phyloP scores from a whole-genome alignment of 163 green algal species.

The Prototheca stagnorum region DNA sequence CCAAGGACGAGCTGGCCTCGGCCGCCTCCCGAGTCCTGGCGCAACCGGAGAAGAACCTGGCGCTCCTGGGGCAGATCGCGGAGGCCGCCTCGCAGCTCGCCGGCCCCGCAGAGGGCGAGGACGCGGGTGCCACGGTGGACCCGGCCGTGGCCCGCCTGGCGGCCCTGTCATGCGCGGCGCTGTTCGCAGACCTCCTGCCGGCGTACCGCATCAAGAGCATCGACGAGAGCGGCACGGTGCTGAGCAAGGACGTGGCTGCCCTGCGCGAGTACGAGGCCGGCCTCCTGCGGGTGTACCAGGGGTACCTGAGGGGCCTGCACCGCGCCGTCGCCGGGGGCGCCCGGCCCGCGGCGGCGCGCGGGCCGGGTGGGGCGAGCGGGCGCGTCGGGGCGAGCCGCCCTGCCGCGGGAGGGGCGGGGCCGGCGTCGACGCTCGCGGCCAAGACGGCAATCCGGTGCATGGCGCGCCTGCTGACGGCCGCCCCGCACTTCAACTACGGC shows the following conservation, averaged over 20 bases:
- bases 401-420: too few relatives aligned
- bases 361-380: too few relatives aligned
- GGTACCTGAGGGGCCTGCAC: conserved; percentile 49
- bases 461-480: conserved; percentile 36
- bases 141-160: conserved; percentile 51
- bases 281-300: conserved; percentile 72
- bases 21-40: conserved; percentile 40
- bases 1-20: conserved; percentile 38
- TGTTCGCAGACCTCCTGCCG: conserved; percentile 85
- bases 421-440: too few relatives aligned
- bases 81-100: conserved; percentile 14
- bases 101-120: too few relatives aligned
- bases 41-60: conserved; percentile 29
- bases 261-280: conserved; percentile 57
- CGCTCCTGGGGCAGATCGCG: conserved; percentile 33
- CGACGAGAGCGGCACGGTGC: conserved; percentile 1
- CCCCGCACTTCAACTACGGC: conserved; percentile 76
- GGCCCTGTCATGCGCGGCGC: conserved; percentile 58
- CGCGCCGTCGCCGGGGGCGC: background rate
- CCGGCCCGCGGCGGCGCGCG: background rate
- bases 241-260: conserved; percentile 49
- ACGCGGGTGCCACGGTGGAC: conserved; percentile 1
- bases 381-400: too few relatives aligned
- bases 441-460: conserved; percentile 61
- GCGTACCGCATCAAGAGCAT: conserved; percentile 61